phyloP scores from a whole-genome alignment of 1,284 basidiomycete genomes.

The Stygiomarasmius scandens region DNA sequence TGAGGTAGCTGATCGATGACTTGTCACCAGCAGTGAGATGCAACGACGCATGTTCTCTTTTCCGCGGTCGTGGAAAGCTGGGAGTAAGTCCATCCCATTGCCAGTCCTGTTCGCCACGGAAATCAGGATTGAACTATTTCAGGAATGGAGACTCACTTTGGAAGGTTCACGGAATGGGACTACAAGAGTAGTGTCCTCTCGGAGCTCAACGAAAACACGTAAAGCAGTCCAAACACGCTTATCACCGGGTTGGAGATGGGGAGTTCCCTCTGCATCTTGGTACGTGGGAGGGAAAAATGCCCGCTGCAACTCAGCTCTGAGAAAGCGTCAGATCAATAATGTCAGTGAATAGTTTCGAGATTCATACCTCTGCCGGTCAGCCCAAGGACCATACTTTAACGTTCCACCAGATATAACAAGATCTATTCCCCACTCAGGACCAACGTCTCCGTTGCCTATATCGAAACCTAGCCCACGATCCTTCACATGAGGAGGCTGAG shows the following conservation, averaged over 20 bases:
- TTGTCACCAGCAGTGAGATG: slow-evolving; percentile 77
- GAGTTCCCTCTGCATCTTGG: slow-evolving; percentile 60
- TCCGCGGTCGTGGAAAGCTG: slow-evolving; percentile 50
- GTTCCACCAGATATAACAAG: slow-evolving; percentile 75
- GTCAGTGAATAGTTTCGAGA: too few species aligned
- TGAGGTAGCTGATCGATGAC: slow-evolving; percentile 80
- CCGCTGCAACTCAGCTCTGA: slow-evolving; percentile 74
- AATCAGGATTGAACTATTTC: background rate
- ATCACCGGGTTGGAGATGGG: slow-evolving; percentile 71
- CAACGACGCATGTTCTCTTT: slow-evolving; percentile 71
- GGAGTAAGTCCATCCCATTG: slow-evolving; percentile 72
- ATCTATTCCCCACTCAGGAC: slow-evolving; percentile 94
- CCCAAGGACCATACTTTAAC: slow-evolving; percentile 91
- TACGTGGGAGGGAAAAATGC: slow-evolving; percentile 84
- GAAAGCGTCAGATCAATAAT: too few species aligned
- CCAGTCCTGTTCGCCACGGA: slow-evolving; percentile 63
- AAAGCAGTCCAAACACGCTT: slow-evolving; percentile 79
- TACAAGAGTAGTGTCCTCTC: slow-evolving; percentile 74
- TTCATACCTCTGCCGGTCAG: slow-evolving; percentile 87
- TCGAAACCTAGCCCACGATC: slow-evolving; percentile 53
- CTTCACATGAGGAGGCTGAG: slow-evolving; percentile 36
- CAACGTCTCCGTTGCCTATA: slow-evolving; percentile 82
- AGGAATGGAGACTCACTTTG: slow-evolving; percentile 49
- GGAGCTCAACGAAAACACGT: slow-evolving; percentile 79
- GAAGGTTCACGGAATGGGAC: slow-evolving; percentile 88